Base-by-base conservation (phyloP, 73 alveolate species). In the Halteria grandinella region DNA sequence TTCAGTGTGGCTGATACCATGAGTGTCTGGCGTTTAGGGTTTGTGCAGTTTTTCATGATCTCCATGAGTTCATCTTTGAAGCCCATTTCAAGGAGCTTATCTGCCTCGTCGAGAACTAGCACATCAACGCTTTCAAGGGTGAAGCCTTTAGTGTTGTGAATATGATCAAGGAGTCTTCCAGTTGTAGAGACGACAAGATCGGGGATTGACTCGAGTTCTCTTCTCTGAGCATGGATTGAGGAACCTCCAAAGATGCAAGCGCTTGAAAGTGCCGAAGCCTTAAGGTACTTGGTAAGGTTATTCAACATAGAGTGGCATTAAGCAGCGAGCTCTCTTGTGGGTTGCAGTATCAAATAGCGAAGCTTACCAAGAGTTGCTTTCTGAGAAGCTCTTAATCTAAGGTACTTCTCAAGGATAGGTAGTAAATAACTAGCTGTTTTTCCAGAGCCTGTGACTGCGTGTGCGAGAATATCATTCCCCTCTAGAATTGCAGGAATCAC, bases 381-480 rank as follows among this genome's bases (percentile, higher is more conserved):
- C 5, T 41, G 18, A 7, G 63, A 18, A 12, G 47, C 50, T 41
- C 80, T 66, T 32, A 70, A 49, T 70, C 72, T 37, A 49, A 89
- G 64, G 29, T 94, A 84, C 73, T 95, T 90, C 75, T 98, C 98
- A 45, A 98, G 91, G 6, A 96, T 95, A 0, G 99, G 99, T 24
- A 98, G 89, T 55, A 97, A 74, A 89, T 94, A 98, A 21, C 99
- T 96, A n/a, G 98, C 99, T 25, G 99, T 98, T 79, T 98, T 98
- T n/a, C 99, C 99, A 69, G 98, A 89, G 32, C 99, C 99, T 18
- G 99, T 98, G 40, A 89, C 97, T 24, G 99, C 97, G 87, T 97
- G 94, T 1, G 97, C 99, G 48, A 97, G 87, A 55, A 97, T 86
- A 90, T 97, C 99, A 25, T 91, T 93, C 14, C 98, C 98, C 49